Percentiles rank a stretch among this genome's conserved stretches.
phyloP scores from a whole-genome alignment of 768 basidiomycete species.

The Crassisporium funariophilum region DNA sequence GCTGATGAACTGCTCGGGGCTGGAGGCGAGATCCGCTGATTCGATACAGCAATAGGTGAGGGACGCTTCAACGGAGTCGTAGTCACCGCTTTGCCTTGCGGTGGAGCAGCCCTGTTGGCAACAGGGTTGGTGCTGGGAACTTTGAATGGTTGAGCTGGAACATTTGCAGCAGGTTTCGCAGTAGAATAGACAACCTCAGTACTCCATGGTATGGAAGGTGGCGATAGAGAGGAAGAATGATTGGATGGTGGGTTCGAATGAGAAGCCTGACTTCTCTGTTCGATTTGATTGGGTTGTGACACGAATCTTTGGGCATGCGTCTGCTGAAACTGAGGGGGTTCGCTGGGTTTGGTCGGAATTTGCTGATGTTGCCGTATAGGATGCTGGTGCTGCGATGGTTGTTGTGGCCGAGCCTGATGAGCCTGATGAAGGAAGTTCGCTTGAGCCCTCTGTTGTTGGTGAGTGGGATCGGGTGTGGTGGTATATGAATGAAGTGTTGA shows the following conservation, averaged over 20 bases:
- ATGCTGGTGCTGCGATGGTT: conserved; percentile 11
- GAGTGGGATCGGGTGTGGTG: conserved; percentile 30
- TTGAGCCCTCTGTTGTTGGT: conserved; percentile 32
- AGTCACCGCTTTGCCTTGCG: not conserved
- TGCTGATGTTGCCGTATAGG: conserved; percentile 9
- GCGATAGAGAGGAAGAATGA: conserved; percentile 16
- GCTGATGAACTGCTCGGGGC: not conserved
- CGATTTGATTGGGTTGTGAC: conserved; percentile 5
- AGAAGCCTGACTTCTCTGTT: conserved; percentile 9
- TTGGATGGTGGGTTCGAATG: conserved; percentile 13
- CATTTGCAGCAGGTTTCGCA: not conserved
- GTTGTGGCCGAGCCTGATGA: conserved; percentile 15
- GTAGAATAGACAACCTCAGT: conserved; percentile 4
- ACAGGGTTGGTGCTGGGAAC: not conserved
- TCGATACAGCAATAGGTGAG: not conserved
- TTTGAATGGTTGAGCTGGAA: conserved; percentile 3
- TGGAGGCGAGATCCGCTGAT: conserved; percentile 9
- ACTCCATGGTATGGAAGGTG: conserved; percentile 17
- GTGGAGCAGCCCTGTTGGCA: not conserved
- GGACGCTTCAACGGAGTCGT: not conserved
- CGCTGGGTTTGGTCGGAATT: conserved; percentile 11
- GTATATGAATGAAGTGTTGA: conserved; percentile 28
- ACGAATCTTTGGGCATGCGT: not conserved
- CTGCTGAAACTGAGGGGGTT: not conserved
- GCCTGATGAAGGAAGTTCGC: no score